Percentiles rank a stretch among this genome's conserved stretches.
Conservation (phyloP, 352 stramenopile genomes). For the Hyaloperonospora brassicae region DNA sequence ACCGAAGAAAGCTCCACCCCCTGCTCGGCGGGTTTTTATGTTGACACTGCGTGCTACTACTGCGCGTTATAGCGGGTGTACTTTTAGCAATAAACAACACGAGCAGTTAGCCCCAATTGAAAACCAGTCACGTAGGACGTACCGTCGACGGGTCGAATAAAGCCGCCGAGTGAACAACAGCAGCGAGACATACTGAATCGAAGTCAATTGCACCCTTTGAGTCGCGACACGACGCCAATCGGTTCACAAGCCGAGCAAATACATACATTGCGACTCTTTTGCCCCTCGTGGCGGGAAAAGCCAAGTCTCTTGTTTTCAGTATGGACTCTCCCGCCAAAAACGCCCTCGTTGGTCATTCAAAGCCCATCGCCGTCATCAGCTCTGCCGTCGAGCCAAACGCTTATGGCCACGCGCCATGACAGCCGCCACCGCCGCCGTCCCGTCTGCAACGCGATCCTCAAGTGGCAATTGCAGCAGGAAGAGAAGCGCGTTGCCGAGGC, state of each 20-base stretch:
- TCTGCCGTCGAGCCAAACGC: too few relatives aligned
- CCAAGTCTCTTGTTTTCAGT: constrained; percentile 17
- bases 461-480: constrained; percentile 28
- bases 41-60: constrained; percentile 25
- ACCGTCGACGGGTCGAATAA: too few relatives aligned
- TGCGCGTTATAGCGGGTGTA: constrained; percentile 33
- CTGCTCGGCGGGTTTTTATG: constrained; percentile 23
- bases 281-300: constrained; percentile 14
- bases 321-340: constrained; percentile 8
- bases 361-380: too few relatives aligned
- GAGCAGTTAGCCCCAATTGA: constrained; percentile 21
- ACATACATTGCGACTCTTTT: too few relatives aligned
- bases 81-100: constrained; percentile 29
- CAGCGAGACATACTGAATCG: too few relatives aligned
- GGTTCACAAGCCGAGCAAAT: too few relatives aligned
- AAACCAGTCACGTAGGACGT: too few relatives aligned
- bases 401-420: constrained; percentile 17
- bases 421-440: constrained; percentile 12
- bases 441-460: constrained; percentile 25
- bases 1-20: constrained; percentile 26
- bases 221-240: too few relatives aligned
- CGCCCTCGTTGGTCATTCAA: too few relatives aligned
- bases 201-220: too few relatives aligned
- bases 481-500: constrained; percentile 13
- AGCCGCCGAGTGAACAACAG: too few relatives aligned